Conservation (phyloP, 2,329 filamentous ascomycete species). For the Alternaria infectoria region DNA sequence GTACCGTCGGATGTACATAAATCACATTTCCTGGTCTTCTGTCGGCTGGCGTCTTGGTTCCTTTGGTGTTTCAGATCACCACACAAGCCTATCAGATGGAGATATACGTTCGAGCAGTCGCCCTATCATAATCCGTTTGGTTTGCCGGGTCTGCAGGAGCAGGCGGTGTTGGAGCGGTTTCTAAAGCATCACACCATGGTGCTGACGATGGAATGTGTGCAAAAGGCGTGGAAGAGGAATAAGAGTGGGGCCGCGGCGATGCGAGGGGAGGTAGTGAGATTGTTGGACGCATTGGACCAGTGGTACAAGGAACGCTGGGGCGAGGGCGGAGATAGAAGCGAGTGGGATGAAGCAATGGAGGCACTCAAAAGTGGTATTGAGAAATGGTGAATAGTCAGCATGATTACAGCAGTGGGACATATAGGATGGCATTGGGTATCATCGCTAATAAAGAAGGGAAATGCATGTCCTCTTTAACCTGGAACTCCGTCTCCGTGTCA, state of each 20-base stretch:
- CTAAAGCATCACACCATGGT: conserved; percentile 2
- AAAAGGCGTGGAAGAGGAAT: conserved; percentile 12
- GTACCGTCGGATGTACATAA: conserved; percentile 1
- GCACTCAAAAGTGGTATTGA: background rate
- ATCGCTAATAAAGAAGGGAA: background rate
- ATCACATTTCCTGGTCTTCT: conserved; percentile 25
- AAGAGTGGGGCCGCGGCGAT: background rate
- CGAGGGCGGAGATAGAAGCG: background rate
- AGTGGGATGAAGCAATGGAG: conserved; percentile 6
- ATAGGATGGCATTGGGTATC: background rate
- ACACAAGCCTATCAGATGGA: background rate
- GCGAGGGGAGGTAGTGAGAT: conserved; percentile 6
- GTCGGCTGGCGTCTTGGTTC: conserved; percentile 26
- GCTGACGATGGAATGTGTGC: conserved; percentile 8
- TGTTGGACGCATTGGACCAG: conserved; percentile 10
- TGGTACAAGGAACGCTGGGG: background rate
- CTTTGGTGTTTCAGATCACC: background rate
- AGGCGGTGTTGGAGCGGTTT: conserved; percentile 1
- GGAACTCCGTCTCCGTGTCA: background rate
- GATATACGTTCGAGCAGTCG: conserved; percentile 15
- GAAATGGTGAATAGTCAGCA: conserved; percentile 4
- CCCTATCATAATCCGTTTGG: conserved; percentile 6
- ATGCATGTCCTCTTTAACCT: background rate
- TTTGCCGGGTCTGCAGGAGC: background rate
- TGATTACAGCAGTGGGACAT: background rate